phyloP scores from a whole-genome alignment of 768 basidiomycete species.

The Antrodiella citrinella region DNA sequence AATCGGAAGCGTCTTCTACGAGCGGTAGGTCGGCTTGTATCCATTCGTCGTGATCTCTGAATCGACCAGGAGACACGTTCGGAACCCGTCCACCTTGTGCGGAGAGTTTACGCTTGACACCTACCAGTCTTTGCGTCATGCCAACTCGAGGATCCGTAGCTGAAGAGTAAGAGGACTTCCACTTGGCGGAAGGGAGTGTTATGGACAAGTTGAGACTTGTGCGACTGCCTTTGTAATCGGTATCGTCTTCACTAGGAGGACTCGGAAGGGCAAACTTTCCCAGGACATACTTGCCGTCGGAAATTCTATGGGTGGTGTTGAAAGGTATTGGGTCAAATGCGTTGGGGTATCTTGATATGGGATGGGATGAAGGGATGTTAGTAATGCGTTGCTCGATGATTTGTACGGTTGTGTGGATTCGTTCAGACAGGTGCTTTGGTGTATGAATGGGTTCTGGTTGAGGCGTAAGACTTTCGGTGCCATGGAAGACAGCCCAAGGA shows the following conservation, averaged over 20 bases:
- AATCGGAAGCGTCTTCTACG: constrained; percentile 30
- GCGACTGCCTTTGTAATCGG: too few species aligned
- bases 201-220: too few species aligned
- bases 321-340: constrained; percentile 74
- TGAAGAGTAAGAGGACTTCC: constrained; percentile 47
- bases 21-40: constrained; percentile 25
- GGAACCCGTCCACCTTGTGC: constrained; percentile 28
- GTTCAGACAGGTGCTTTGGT: neutral
- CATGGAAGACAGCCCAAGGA: constrained; percentile 11
- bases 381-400: neutral
- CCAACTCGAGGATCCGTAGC: constrained; percentile 68
- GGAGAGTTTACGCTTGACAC: constrained; percentile 57
- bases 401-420: neutral
- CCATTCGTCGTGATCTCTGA: constrained; percentile 43
- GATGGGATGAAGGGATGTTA: neutral
- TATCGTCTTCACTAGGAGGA: constrained; percentile 41
- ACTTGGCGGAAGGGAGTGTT: constrained; percentile 22
- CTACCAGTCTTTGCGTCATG: constrained; percentile 58
- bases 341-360: constrained; percentile 9
- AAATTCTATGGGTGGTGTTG: constrained; percentile 46
- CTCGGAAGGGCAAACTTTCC: constrained; percentile 71
- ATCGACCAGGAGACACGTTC: constrained; percentile 36
- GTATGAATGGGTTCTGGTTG: neutral
- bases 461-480: constrained; percentile 17
- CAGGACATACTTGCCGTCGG: constrained; percentile 66